phyloP scores from a whole-genome alignment of 2,329 filamentous ascomycete species.

The Bipolaris bicolor region DNA sequence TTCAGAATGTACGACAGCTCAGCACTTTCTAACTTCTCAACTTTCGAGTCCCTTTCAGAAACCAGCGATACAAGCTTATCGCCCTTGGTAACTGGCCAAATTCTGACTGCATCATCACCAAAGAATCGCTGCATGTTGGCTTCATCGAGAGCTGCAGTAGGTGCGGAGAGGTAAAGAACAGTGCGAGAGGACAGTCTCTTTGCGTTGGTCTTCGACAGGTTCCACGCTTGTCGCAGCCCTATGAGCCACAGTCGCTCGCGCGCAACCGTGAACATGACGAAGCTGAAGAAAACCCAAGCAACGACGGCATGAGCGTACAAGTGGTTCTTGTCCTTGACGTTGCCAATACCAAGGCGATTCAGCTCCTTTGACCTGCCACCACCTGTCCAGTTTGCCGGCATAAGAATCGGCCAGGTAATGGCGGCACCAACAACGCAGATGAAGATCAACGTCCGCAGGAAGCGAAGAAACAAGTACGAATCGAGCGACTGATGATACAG shows the following conservation, averaged over 20 bases:
- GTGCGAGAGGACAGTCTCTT: slow-evolving; percentile 88
- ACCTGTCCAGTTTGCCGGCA: slow-evolving; percentile 88
- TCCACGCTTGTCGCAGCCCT: slow-evolving; percentile 90
- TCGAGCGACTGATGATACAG: slow-evolving; percentile 92
- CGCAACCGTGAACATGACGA: slow-evolving; percentile 86
- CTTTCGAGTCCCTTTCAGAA: slow-evolving; percentile 78
- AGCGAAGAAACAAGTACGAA: slow-evolving; percentile 88
- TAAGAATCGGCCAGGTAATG: slow-evolving; percentile 87
- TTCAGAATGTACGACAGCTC: slow-evolving; percentile 84
- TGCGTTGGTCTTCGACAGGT: slow-evolving; percentile 82
- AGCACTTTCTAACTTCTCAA: slow-evolving; percentile 81
- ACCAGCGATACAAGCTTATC: slow-evolving; percentile 81
- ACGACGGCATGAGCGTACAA: slow-evolving; percentile 81
- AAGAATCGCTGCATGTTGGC: slow-evolving; percentile 80
- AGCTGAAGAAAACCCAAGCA: slow-evolving; percentile 82
- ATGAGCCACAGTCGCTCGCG: slow-evolving; percentile 91
- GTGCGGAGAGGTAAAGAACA: slow-evolving; percentile 86
- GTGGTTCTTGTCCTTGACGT: slow-evolving; percentile 68
- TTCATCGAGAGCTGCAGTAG: slow-evolving; percentile 76
- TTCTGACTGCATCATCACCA: slow-evolving; percentile 75
- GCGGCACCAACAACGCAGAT: slow-evolving; percentile 83
- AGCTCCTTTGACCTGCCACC: slow-evolving; percentile 69
- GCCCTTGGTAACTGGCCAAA: slow-evolving; percentile 83
- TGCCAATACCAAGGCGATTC: slow-evolving; percentile 79
- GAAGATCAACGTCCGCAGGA: slow-evolving; percentile 76